Base-by-base conservation (phyloP, 257 asterid species). In the Paulownia fortunei region DNA sequence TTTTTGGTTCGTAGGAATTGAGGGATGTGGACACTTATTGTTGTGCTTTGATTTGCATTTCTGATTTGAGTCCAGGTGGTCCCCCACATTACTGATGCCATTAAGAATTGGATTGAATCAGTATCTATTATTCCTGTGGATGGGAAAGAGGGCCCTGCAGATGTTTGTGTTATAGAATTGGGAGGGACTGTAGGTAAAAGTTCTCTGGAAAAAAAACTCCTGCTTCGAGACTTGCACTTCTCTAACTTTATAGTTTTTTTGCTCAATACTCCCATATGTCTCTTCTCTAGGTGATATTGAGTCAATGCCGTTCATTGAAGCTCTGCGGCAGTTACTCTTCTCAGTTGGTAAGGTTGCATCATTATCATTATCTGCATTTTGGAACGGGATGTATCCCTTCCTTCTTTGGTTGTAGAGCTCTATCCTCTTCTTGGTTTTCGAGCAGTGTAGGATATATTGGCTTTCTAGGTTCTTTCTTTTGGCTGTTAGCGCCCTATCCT, bases 281-380 rank as follows among this genome's bases (percentile, higher is more conserved):
- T 65, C 70, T 24, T 79, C 36, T 79, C 76, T 77, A 95, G 99
- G 99, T 87, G 99, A 95, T 84, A 95, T 95, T 74, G 99, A 95
- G 85, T 95, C 99, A 18, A 95, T 95, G 98, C 98, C 99, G 46
- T 95, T 95, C 81, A 88, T 95, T 80, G 99, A 95, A 91, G 99
- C 99, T 81, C 83, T 95, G 76, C 88, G 97, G 13, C 99, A 93
- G 77, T 79, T 95, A 80, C 89, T 87, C 81, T 95, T 95, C 84
- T 83, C 96, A 52, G 97, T 95, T 75, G 99, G 99, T 95, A 85
- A 87, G 84, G 83, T 62, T 76, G 80, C 82, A 46, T 70, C 36
- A 44, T 47, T 46, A n/a, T n/a, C n/a, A 60, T 47, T 46, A 44
- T 56, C 49, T 74, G 67, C 58, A 27, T 67, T 7, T 44, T 58